Conservation (phyloP, 306 rosid genomes). For the Pyrus communis region DNA sequence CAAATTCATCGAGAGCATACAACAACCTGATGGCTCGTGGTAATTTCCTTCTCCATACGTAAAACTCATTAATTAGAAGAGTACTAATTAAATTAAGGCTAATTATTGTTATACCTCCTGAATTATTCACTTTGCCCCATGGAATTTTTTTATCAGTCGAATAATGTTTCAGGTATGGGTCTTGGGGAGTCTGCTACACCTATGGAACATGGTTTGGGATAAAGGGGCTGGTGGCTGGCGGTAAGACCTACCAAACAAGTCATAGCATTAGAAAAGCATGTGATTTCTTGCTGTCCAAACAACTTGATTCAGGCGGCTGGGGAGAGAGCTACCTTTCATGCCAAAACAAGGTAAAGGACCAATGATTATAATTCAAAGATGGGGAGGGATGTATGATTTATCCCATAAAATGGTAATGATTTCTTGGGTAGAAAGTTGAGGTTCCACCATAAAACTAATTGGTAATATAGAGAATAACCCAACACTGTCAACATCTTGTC, state of each 20-base stretch:
- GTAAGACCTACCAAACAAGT: constrained; percentile 41
- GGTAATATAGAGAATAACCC: too few relatives aligned
- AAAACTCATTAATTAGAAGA: background rate
- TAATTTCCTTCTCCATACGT: background rate
- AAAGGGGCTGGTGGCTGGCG: constrained; percentile 40
- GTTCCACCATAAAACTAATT: too few relatives aligned
- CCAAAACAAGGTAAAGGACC: constrained; percentile 39
- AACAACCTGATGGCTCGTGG: constrained; percentile 68
- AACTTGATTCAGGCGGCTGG: constrained; percentile 56
- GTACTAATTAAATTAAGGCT: background rate
- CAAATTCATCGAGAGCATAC: constrained; percentile 40
- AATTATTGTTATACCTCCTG: too few relatives aligned
- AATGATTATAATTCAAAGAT: background rate
- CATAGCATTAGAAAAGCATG: constrained; percentile 47
- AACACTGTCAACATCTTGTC: background rate
- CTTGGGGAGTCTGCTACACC: constrained; percentile 78
- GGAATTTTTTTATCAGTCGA: background rate
- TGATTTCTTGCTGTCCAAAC: constrained; percentile 60
- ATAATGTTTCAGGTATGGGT: constrained; percentile 45
- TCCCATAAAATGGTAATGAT: too few relatives aligned
- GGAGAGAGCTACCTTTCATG: constrained; percentile 71
- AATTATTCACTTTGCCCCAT: too few relatives aligned
- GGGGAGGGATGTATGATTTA: background rate
- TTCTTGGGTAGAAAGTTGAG: too few relatives aligned
- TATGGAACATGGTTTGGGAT: constrained; percentile 82